Evolutionary conservation across 495 filamentous ascomycete species (phyloP), one percentile per base, ranked within the genome.

Genomic region (Penicillium arizonense): DNA sequence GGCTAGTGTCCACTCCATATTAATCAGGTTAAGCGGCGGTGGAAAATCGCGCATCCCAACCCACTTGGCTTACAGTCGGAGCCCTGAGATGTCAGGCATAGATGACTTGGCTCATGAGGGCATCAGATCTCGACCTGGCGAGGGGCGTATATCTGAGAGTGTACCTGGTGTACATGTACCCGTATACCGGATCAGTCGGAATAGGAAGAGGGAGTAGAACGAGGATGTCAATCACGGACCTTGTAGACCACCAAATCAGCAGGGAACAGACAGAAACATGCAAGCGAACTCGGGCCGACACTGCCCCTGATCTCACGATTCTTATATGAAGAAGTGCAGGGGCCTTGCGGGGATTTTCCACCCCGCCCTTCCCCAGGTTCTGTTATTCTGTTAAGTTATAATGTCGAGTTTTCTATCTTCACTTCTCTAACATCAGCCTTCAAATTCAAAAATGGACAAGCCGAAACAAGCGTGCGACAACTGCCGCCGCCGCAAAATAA

Each of bases 381-480:
- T 36, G 12, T 56, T 50, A 32, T 14, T n/a, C n/a, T n/a, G n/a
- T n/a, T n/a, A n/a, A n/a, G n/a, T n/a, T 50, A 32, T 14, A 35
- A 33, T 26, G 21, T 36, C 30, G 23, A 28, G n/a, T 23, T 36
- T 23, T 32, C 16, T 7, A 24, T 24, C 23, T 24, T 24, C 23
- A 1, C 23, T 24, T 24, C 23, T 24, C 4, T 4, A 4, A 24
- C 28, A n/a, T n/a, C n/a, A 18, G 18, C 18, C 18, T 18, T 18
- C 18, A 18, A 30, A 4, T 18, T 18, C 18, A 18, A 30, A 4
- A 7, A 30, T 30, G 28, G 28, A 10, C 28, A 30, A 30, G 2
- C 51, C 56, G 13, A 75, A 74, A 46, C 74, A 77, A 58, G 72
- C 74, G 45, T 77, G 74, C 49, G 74, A 77, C 44, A 75, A 75